phyloP scores from a whole-genome alignment of 2,329 filamentous ascomycete genomes.

The Botryotinia globosa region DNA sequence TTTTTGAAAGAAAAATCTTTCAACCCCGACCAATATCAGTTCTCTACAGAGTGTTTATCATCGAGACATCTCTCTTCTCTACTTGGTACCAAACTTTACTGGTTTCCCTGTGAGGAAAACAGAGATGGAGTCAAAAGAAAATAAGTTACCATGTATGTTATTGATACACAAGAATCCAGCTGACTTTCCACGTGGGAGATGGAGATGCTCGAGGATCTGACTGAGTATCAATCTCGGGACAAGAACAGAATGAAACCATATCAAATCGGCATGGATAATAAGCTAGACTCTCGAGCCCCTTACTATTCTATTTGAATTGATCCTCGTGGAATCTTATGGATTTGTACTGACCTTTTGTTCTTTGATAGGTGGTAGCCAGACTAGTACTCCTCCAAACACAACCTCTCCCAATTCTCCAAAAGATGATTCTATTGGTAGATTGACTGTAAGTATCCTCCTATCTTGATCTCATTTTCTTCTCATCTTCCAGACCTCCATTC shows the following conservation, averaged over 20 bases:
- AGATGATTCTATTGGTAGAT: not conserved
- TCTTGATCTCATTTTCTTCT: not conserved
- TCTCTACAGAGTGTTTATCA: not conserved
- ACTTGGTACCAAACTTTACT: not conserved
- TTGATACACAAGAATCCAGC: not conserved
- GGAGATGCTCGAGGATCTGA: not conserved
- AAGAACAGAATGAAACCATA: not conserved
- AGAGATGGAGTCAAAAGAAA: constrained; percentile 9
- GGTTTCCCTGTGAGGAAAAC: not conserved
- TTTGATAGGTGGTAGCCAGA: constrained; percentile 6
- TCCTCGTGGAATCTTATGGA: not conserved
- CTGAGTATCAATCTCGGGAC: not conserved
- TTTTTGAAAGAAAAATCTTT: not conserved
- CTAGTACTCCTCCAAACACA: not conserved
- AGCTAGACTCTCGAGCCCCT: not conserved
- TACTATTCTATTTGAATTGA: not conserved
- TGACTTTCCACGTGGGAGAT: not conserved
- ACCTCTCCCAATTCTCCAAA: not conserved
- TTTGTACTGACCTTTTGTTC: not conserved
- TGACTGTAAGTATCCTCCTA: constrained; percentile 1
- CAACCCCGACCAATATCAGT: not conserved
- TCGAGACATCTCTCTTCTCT: not conserved
- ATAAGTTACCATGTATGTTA: not conserved
- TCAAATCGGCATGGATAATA: not conserved
- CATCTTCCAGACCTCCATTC: not conserved